These are phyloP conservation scores for Nothophaeocryptopus gaeumannii DNA, from an alignment of 2,329 filamentous ascomycete genomes.

Conservation along the genomic window DNA sequence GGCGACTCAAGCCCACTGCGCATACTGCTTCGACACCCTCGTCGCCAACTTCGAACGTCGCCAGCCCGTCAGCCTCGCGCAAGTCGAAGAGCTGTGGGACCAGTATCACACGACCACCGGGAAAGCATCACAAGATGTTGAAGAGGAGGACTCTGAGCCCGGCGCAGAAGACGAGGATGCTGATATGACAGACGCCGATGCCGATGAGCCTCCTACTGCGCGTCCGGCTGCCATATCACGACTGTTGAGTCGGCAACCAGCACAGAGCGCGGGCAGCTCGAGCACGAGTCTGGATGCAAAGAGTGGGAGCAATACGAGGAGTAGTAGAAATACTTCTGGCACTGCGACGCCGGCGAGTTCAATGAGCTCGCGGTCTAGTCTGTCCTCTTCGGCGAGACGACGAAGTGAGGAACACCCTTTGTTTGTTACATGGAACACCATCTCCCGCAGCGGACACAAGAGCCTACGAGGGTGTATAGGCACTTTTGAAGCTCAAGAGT, in stretches of 20 bases:
- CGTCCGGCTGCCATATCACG: constrained; percentile 46
- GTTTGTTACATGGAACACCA: constrained; percentile 92
- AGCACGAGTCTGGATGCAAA: constrained; percentile 32
- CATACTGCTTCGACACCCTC: constrained; percentile 89
- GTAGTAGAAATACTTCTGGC: constrained; percentile 17
- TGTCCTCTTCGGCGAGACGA: constrained; percentile 36
- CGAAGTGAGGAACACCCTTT: constrained; percentile 59
- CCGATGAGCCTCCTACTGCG: constrained; percentile 18
- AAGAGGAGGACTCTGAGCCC: constrained; percentile 38
- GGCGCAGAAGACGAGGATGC: constrained; percentile 27
- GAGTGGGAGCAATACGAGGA: constrained; percentile 15
- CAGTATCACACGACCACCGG: constrained; percentile 45
- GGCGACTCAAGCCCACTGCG: constrained; percentile 82
- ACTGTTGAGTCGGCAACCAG: constrained; percentile 33
- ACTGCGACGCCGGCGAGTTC: constrained; percentile 36
- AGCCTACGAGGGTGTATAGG: constrained; percentile 90
- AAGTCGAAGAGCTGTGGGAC: constrained; percentile 69
- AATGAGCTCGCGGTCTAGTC: constrained; percentile 49
- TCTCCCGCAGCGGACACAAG: constrained; percentile 60
- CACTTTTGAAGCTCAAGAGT: constrained; percentile 77
- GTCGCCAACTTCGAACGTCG: constrained; percentile 70
- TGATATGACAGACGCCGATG: constrained; percentile 30
- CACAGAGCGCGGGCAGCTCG: constrained; percentile 24
- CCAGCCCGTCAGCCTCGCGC: constrained; percentile 62
- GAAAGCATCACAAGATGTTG: constrained; percentile 32